Evolutionary conservation across 2,329 filamentous ascomycete genomes (phyloP), one percentile per base, ranked within the genome.

Genomic region (Cyphellophora europaea): DNA sequence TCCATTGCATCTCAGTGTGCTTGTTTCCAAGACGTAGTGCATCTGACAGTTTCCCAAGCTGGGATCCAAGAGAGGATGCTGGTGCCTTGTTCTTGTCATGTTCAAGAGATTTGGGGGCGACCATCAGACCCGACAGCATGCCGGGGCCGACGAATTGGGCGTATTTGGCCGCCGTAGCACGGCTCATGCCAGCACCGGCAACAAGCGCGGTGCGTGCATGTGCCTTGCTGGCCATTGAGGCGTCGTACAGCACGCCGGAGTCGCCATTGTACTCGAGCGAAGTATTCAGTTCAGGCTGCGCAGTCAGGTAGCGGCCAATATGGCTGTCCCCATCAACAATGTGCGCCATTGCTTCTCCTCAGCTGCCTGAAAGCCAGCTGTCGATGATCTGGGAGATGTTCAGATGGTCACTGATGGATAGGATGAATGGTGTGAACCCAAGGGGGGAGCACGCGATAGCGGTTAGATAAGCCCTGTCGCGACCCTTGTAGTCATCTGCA

Each of bases 101-200:
- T 25, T 25, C 21, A n/a, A 25, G 8, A n/a, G 21, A 8, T 25
- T n/a, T 25, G n/a, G 21, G 21, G 8, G 21, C 21, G 21, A 25
- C 21, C 21, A 25, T 25, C 21, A 25, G 21, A 8, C 8, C 21
- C 21, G 21, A 25, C 8, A 25, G 21, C 21, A 25, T 25, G 8
- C 21, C 21, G n/a, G 21, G 21, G 21, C 21, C 21, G n/a, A 25
- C 21, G 21, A 25, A 25, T 25, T 38, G 36, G 8, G 16, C 13
- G 18, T 38, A 35, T 5, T 19, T 27, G n/a, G 13, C 2, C 14
- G 34, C 27, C 28, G 16, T 18, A 18, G 34, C 17, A 25, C 21
- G 21, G n/a, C 21, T 25, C 21, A 25, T 25, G 21, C 21, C 21
- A 8, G 21, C 21, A 25, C 21, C 21, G 21, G 21, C 21, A 8